Conservation (phyloP, 2,329 filamentous ascomycete genomes). For the Aspergillus transmontanensis region DNA sequence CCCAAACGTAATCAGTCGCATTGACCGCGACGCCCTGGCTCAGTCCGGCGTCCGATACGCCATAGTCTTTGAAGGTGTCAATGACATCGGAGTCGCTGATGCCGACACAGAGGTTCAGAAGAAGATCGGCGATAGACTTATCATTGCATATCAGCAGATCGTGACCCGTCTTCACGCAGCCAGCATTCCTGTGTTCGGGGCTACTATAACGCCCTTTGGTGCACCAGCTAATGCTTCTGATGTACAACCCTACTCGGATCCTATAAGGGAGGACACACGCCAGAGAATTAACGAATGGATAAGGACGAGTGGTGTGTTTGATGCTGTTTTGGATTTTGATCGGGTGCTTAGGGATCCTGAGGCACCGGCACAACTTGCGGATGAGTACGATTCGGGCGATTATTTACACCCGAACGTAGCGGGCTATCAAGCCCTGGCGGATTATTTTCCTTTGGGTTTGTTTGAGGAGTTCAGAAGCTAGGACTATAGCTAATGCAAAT, state of each 20-base stretch:
- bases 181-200: conserved; percentile 61
- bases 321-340: conserved; percentile 66
- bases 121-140: conserved; percentile 54
- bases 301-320: conserved; percentile 57
- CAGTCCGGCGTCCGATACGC: conserved; percentile 62
- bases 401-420: conserved; percentile 64
- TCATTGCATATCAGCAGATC: conserved; percentile 63
- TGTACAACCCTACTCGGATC: conserved; percentile 57
- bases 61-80: conserved; percentile 70
- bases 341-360: conserved; percentile 55
- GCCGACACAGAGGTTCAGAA: conserved; percentile 49
- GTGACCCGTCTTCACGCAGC: conserved; percentile 56
- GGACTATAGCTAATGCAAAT: too few relatives aligned
- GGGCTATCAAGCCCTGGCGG: conserved; percentile 63
- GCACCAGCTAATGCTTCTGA: conserved; percentile 34
- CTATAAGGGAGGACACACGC: conserved; percentile 58
- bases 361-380: conserved; percentile 52
- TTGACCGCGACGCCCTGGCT: conserved; percentile 65
- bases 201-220: conserved; percentile 68
- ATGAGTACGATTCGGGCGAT: conserved; percentile 62
- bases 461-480: conserved; percentile 1
- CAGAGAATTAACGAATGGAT: conserved; percentile 65
- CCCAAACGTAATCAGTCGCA: conserved; percentile 61
- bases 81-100: conserved; percentile 63
- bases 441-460: conserved; percentile 56